Conservation (phyloP, 768 basidiomycete genomes). For the Pisolithus tinctorius region DNA sequence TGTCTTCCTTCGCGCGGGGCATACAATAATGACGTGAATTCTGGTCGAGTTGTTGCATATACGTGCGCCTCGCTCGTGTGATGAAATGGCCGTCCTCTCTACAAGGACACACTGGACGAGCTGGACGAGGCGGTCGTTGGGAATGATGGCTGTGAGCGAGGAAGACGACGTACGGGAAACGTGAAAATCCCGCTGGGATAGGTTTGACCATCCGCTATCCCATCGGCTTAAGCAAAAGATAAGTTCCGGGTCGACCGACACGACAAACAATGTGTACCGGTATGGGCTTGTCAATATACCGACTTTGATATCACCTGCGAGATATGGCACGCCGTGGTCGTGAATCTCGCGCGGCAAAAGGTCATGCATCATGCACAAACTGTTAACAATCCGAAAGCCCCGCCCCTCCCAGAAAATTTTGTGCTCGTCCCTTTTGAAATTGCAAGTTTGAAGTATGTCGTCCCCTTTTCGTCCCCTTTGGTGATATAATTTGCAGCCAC, state of each 20-base stretch:
- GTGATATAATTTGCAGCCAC: neutral
- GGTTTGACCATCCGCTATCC: constrained; percentile 24
- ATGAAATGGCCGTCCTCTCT: constrained; percentile 4
- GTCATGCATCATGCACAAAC: constrained; percentile 11
- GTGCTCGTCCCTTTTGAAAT: constrained; percentile 14
- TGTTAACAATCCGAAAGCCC: constrained; percentile 6
- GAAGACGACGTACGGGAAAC: constrained; percentile 21
- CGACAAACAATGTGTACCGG: constrained; percentile 8
- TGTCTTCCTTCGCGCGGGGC: constrained; percentile 8
- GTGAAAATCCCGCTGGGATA: constrained; percentile 18
- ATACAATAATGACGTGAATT: constrained; percentile 12
- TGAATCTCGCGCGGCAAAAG: constrained; percentile 17
- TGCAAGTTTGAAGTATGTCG: constrained; percentile 7
- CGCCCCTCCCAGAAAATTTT: constrained; percentile 7
- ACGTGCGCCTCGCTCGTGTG: constrained; percentile 17
- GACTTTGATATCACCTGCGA: neutral
- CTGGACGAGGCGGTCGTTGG: constrained; percentile 1
- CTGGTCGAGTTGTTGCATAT: constrained; percentile 6
- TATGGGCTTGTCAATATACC: constrained; percentile 5
- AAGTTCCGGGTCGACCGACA: constrained; percentile 13
- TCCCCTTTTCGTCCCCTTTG: neutral
- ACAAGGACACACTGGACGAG: constrained; percentile 4
- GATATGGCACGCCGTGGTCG: constrained; percentile 2
- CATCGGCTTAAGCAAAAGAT: constrained; percentile 15
- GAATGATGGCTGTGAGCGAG: constrained; percentile 7